Conservation (phyloP, 345 rosid genomes). For the Linum lewisii region DNA sequence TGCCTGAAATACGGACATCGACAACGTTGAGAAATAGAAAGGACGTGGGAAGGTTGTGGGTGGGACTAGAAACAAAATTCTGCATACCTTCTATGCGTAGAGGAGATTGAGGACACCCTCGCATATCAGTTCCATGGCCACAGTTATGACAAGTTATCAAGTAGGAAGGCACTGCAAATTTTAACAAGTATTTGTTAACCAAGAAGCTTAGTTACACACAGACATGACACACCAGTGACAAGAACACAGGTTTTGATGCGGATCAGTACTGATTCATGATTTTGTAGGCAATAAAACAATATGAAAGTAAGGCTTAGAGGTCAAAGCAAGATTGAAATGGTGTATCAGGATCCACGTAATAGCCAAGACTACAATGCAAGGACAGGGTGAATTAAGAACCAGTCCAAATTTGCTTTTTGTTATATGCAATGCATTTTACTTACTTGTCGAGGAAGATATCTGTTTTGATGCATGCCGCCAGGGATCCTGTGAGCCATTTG, state of each 20-base stretch:
- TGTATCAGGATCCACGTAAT: no score
- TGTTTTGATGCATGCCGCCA: conserved; percentile 94
- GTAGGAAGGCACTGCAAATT: conserved; percentile 52
- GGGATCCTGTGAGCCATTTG: conserved; percentile 92
- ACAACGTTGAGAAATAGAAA: not conserved
- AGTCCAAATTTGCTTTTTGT: not conserved
- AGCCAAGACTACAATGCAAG: no score
- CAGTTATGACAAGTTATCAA: conserved; percentile 72
- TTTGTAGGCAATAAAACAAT: no score
- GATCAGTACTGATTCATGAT: no score
- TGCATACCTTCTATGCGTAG: conserved; percentile 51
- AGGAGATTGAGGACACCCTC: conserved; percentile 93
- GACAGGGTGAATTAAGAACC: not conserved
- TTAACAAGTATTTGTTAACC: conserved; percentile 9
- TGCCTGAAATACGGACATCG: conserved; percentile 31
- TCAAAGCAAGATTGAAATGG: no score
- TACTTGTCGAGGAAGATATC: conserved; percentile 59
- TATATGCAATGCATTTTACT: conserved; percentile 11
- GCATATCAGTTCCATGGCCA: conserved; percentile 91
- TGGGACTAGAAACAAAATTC: not conserved
- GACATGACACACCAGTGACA: not conserved
- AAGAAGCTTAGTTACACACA: not conserved
- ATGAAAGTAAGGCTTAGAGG: no score
- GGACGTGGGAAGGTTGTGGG: not conserved
- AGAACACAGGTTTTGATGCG: not conserved